These are phyloP conservation scores for Nigrospora osmanthi DNA, from an alignment of 2,329 filamentous ascomycete species.

Conservation along the genomic window DNA sequence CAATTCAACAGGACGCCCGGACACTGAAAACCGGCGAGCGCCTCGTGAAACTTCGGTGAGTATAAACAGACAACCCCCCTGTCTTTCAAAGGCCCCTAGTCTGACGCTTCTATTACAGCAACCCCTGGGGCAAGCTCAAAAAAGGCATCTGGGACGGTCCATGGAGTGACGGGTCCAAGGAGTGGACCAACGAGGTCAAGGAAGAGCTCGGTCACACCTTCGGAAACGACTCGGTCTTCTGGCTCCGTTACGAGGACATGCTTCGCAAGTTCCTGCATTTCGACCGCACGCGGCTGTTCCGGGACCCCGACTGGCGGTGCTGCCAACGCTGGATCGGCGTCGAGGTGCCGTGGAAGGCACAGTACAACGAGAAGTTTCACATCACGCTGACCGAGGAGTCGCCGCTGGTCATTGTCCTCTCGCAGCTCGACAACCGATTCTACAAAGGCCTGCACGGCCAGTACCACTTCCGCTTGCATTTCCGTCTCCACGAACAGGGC, in stretches of 20 bases:
- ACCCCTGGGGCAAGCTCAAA: conserved; percentile 52
- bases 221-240: conserved; percentile 55
- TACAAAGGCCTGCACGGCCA: conserved; percentile 54
- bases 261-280: conserved; percentile 55
- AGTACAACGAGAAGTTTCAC: conserved; percentile 55
- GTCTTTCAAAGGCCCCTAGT: neutral
- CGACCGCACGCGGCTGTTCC: conserved; percentile 55
- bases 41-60: conserved; percentile 44
- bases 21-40: conserved; percentile 43
- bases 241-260: conserved; percentile 56
- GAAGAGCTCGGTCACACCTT: conserved; percentile 51
- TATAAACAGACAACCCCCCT: neutral
- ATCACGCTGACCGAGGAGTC: conserved; percentile 48
- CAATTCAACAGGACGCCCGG: conserved; percentile 32
- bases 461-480: conserved; percentile 43
- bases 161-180: conserved; percentile 53
- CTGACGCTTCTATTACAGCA: conserved; percentile 21
- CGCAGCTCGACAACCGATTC: conserved; percentile 55
- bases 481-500: conserved; percentile 42
- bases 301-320: conserved; percentile 48
- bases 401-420: conserved; percentile 50
- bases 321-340: conserved; percentile 54
- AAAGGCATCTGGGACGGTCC: conserved; percentile 53
- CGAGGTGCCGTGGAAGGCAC: conserved; percentile 52
- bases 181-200: conserved; percentile 52